Conservation (phyloP, 495 filamentous ascomycete genomes). For the Parmelia sp. region DNA sequence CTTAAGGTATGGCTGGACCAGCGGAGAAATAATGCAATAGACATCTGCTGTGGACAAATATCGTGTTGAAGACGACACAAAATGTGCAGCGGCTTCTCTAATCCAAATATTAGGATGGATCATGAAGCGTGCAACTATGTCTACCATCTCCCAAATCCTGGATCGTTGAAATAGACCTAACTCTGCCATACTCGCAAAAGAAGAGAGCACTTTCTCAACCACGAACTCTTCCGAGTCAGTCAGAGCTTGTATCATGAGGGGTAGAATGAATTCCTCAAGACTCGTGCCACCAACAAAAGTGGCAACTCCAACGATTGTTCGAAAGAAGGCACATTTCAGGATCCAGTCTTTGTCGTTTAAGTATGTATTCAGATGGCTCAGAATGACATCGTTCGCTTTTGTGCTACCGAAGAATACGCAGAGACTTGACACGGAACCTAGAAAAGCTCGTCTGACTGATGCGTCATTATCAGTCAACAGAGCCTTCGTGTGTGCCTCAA, state of each 20-base stretch:
- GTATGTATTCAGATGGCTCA: conserved; percentile 96
- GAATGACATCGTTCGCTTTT: conserved; percentile 85
- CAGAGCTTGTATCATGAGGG: conserved; percentile 93
- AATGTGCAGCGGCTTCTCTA: conserved; percentile 75
- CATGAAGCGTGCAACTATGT: conserved; percentile 72
- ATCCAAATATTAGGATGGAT: conserved; percentile 97
- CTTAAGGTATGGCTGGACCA: conserved; percentile 78
- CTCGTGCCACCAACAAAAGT: conserved; percentile 80
- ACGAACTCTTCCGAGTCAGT: conserved; percentile 95
- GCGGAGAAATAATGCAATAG: conserved; percentile 72
- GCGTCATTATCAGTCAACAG: conserved; percentile 81
- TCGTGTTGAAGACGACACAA: conserved; percentile 67
- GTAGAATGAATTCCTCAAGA: conserved; percentile 91
- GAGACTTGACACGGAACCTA: conserved; percentile 85
- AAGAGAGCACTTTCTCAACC: conserved; percentile 81
- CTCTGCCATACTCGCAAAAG: conserved; percentile 82
- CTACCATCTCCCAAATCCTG: conserved; percentile 79
- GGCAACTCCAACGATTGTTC: conserved; percentile 88
- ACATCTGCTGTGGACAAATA: conserved; percentile 77
- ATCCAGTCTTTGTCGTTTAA: conserved; percentile 96
- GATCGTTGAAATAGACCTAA: conserved; percentile 80
- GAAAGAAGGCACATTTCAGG: conserved; percentile 93
- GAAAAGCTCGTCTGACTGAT: conserved; percentile 85
- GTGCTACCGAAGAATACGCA: conserved; percentile 92
- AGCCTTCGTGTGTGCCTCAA: conserved; percentile 81